These are phyloP conservation scores for Didymosphaeria variabile DNA, from an alignment of 2,329 filamentous ascomycete genomes.

Conservation along the genomic window DNA sequence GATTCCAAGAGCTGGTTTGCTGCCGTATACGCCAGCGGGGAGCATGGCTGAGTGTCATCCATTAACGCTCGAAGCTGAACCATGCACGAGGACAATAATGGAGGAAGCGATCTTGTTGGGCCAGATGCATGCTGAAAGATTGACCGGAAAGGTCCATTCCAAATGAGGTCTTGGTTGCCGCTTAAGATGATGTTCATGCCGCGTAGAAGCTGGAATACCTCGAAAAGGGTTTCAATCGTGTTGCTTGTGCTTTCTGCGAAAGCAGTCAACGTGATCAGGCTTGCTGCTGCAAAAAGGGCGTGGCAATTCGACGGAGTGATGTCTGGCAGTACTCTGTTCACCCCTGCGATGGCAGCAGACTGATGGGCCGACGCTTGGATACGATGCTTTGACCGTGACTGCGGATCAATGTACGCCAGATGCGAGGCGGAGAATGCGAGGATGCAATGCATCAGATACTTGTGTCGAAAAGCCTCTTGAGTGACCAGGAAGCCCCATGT, in stretches of 20 bases:
- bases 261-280: slow-evolving; percentile 35
- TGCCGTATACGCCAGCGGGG: slow-evolving; percentile 20
- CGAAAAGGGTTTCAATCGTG: slow-evolving; percentile 34
- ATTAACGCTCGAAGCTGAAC: slow-evolving; percentile 29
- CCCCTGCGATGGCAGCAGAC: slow-evolving; percentile 29
- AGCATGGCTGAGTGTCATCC: slow-evolving; percentile 9
- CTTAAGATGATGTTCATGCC: slow-evolving; percentile 37
- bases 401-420: slow-evolving; percentile 40
- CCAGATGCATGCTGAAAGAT: slow-evolving; percentile 23
- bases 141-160: slow-evolving; percentile 33
- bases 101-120: slow-evolving; percentile 25
- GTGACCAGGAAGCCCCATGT: slow-evolving; percentile 48
- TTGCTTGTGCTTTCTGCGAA: slow-evolving; percentile 32
- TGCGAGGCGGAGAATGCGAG: slow-evolving; percentile 50
- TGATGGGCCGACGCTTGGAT: slow-evolving; percentile 42
- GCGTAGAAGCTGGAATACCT: slow-evolving; percentile 39
- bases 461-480: slow-evolving; percentile 43
- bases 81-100: slow-evolving; percentile 32
- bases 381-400: slow-evolving; percentile 27
- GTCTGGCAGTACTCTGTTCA: slow-evolving; percentile 34
- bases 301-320: slow-evolving; percentile 36
- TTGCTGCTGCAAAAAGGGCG: slow-evolving; percentile 37
- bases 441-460: slow-evolving; percentile 51
- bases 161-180: slow-evolving; percentile 26
- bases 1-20: slow-evolving; percentile 27